These are phyloP conservation scores for Erodium maritimum DNA, from an alignment of 345 rosid species.

Conservation along the genomic window DNA sequence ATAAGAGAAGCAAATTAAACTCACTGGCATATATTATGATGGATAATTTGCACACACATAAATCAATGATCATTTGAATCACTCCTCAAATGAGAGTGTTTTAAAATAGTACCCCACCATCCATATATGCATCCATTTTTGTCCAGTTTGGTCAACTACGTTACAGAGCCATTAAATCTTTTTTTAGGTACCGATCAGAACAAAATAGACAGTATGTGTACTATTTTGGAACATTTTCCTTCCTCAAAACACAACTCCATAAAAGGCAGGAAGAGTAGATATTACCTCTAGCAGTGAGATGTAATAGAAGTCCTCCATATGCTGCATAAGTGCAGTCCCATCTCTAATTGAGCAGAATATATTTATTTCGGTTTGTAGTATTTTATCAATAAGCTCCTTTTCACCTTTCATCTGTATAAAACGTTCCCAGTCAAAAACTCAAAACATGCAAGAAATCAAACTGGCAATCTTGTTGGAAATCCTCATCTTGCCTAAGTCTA, in stretches of 20 bases:
- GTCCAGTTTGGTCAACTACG: too few relatives aligned
- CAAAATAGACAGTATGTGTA: too few relatives aligned
- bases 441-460: neutral
- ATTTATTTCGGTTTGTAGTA: conserved; percentile 81
- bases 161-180: too few relatives aligned
- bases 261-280: neutral
- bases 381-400: conserved; percentile 74
- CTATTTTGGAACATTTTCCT: neutral
- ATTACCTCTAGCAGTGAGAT: conserved; percentile 77
- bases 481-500: too few relatives aligned
- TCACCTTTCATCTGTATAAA: conserved; percentile 91
- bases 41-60: neutral
- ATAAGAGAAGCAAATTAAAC: neutral
- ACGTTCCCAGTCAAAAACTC: neutral
- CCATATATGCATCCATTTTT: too few relatives aligned
- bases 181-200: too few relatives aligned
- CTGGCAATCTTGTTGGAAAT: neutral
- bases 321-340: conserved; percentile 95
- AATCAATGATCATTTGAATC: neutral
- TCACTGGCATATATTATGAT: neutral
- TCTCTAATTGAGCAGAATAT: conserved; percentile 81
- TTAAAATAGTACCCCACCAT: too few relatives aligned
- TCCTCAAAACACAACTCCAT: neutral
- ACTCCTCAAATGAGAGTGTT: neutral
- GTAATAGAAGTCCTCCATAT: conserved; percentile 97